phyloP scores from a whole-genome alignment of 2,329 filamentous ascomycete genomes.

The Diaporthe ilicicola region DNA sequence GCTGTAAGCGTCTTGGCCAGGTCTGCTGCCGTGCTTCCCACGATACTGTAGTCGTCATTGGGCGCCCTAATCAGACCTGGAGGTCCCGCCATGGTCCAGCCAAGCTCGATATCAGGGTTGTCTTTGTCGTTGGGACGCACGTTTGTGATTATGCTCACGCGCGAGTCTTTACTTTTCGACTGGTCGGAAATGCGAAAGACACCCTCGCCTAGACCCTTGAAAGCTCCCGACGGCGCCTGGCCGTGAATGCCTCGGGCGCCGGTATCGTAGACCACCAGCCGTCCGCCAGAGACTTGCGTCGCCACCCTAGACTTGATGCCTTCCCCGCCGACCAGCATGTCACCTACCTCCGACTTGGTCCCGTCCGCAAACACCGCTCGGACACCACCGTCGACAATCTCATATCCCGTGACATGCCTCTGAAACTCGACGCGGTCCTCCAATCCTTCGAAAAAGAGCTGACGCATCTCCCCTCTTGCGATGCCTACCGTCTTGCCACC shows the following conservation, averaged over 20 bases:
- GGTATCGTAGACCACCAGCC: slow-evolving; percentile 69
- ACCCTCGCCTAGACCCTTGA: slow-evolving; percentile 69
- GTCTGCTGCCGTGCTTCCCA: slow-evolving; percentile 63
- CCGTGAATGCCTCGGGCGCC: slow-evolving; percentile 72
- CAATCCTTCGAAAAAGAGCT: slow-evolving; percentile 63
- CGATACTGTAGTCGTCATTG: slow-evolving; percentile 67
- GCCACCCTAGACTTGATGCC: slow-evolving; percentile 69
- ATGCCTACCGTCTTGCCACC: slow-evolving; percentile 69
- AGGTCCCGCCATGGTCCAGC: slow-evolving; percentile 69
- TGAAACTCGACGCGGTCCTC: slow-evolving; percentile 64
- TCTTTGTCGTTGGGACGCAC: slow-evolving; percentile 68
- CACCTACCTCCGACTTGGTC: slow-evolving; percentile 64
- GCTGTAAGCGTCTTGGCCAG: slow-evolving; percentile 63
- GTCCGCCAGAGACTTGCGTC: slow-evolving; percentile 65
- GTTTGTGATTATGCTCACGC: slow-evolving; percentile 68
- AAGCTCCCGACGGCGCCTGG: slow-evolving; percentile 68
- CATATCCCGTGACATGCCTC: slow-evolving; percentile 65
- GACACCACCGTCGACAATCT: slow-evolving; percentile 62
- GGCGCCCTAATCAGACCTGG: slow-evolving; percentile 66
- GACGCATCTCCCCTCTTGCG: slow-evolving; percentile 69
- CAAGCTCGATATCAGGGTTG: slow-evolving; percentile 63
- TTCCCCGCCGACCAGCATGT: slow-evolving; percentile 68
- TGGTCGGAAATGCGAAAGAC: slow-evolving; percentile 65
- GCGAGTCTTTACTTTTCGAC: slow-evolving; percentile 51
- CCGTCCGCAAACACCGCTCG: slow-evolving; percentile 67